Conservation (phyloP, 306 rosid genomes). For the Cicer arietinum region DNA sequence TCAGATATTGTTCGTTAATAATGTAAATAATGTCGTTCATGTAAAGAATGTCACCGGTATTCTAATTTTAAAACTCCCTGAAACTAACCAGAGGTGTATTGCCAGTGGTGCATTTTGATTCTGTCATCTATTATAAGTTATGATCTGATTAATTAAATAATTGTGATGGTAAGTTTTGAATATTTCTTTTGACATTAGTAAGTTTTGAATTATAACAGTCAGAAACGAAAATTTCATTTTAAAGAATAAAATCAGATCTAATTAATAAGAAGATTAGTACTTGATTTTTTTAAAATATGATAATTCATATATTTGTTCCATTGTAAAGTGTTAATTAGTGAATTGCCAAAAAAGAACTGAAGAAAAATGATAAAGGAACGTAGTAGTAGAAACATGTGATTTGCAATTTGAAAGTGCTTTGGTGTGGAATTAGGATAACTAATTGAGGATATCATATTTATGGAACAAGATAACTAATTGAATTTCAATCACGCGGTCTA, state of each 20-base stretch:
- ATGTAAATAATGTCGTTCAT: not conserved
- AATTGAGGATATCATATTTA: not conserved
- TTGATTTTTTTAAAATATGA: not conserved
- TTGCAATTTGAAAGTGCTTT: slow-evolving; percentile 34
- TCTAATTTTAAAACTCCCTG: not conserved
- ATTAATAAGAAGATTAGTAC: not conserved
- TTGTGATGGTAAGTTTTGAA: not conserved
- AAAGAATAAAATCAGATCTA: not conserved
- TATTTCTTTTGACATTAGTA: too few species aligned
- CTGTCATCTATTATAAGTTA: not conserved
- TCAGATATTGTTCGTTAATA: not conserved
- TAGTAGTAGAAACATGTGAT: slow-evolving; percentile 26
- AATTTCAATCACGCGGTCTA: too few species aligned
- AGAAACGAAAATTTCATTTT: not conserved
- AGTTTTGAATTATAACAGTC: not conserved
- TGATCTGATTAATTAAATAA: not conserved
- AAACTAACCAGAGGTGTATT: not conserved
- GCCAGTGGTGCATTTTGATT: not conserved
- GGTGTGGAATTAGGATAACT: not conserved
- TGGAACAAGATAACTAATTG: too few species aligned
- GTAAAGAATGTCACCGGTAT: not conserved
- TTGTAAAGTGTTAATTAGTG: not conserved
- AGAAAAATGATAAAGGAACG: not conserved
- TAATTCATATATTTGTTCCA: not conserved
- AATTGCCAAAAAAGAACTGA: slow-evolving; percentile 30